Percentiles rank a stretch among this genome's conserved stretches.
These are phyloP conservation scores for Paramecium tetraurelia DNA, from an alignment of 73 alveolate genomes.

Conservation along the genomic window DNA sequence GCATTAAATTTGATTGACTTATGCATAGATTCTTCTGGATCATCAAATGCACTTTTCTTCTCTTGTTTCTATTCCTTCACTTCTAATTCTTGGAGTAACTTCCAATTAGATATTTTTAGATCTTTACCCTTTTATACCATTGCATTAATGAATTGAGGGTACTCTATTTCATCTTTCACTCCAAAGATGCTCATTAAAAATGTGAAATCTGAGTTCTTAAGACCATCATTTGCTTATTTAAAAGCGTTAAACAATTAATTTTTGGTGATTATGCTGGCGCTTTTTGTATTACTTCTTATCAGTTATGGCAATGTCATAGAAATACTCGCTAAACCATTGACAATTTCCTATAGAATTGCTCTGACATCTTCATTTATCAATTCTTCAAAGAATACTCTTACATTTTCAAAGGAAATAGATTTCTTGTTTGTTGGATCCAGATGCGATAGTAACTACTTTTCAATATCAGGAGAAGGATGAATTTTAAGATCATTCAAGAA, in stretches of 20 bases:
- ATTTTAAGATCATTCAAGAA: constrained; percentile 3
- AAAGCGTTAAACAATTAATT: neutral
- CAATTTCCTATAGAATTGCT: neutral
- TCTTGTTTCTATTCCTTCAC: neutral
- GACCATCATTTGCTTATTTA: neutral
- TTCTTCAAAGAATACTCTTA: neutral
- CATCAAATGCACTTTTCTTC: constrained; percentile 7
- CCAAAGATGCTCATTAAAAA: neutral
- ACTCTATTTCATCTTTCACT: constrained; percentile 28
- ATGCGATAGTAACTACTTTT: neutral
- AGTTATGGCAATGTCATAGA: neutral
- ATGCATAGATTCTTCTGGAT: neutral
- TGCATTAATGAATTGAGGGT: neutral
- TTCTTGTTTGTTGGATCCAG: neutral
- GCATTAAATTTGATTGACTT: constrained; percentile 9
- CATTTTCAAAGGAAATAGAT: neutral
- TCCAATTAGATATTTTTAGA: neutral
- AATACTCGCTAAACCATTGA: neutral
- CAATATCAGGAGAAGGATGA: neutral
- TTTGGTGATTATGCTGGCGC: neutral
- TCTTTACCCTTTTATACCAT: neutral
- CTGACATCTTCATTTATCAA: neutral
- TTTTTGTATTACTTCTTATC: constrained; percentile 16
- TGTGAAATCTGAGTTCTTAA: neutral
- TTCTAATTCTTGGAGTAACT: neutral